Percentiles rank a stretch among this genome's conserved stretches.
phyloP scores from a whole-genome alignment of 2,329 filamentous ascomycete genomes.

The Fusarium torulosum region DNA sequence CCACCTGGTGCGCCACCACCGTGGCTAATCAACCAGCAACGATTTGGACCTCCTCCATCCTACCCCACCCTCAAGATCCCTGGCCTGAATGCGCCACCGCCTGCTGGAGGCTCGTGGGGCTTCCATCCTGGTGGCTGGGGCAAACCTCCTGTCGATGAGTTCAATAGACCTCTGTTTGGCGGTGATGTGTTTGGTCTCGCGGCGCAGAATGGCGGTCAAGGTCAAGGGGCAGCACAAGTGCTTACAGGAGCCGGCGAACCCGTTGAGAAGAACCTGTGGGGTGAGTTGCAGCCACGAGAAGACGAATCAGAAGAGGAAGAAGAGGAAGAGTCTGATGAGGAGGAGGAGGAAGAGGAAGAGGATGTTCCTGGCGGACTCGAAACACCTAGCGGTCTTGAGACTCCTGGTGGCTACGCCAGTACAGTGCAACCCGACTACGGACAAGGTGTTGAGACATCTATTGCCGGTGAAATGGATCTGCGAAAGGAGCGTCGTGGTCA shows the following conservation, averaged over 20 bases:
- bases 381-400: slow-evolving; percentile 82
- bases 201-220: slow-evolving; percentile 55
- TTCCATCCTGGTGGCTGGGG: slow-evolving; percentile 96
- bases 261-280: slow-evolving; percentile 90
- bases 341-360: slow-evolving; percentile 72
- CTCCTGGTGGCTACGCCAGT: slow-evolving; percentile 83
- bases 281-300: slow-evolving; percentile 84
- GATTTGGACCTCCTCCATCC: slow-evolving; percentile 91
- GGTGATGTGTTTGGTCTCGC: slow-evolving; percentile 92
- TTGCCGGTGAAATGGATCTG: slow-evolving; percentile 89
- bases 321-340: slow-evolving; percentile 80
- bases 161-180: slow-evolving; percentile 90
- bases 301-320: slow-evolving; percentile 79
- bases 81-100: slow-evolving; percentile 92
- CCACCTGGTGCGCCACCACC: slow-evolving; percentile 92
- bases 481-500: slow-evolving; percentile 85
- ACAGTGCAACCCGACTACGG: slow-evolving; percentile 84
- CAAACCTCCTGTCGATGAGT: slow-evolving; percentile 94
- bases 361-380: slow-evolving; percentile 75
- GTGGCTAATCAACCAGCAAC: slow-evolving; percentile 97
- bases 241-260: slow-evolving; percentile 72
- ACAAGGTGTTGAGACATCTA: slow-evolving; percentile 76
- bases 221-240: slow-evolving; percentile 54
- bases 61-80: slow-evolving; percentile 97
- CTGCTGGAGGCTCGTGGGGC: slow-evolving; percentile 90